phyloP scores from a whole-genome alignment of 2,329 filamentous ascomycete genomes.

The Pseudogymnoascus sp. region DNA sequence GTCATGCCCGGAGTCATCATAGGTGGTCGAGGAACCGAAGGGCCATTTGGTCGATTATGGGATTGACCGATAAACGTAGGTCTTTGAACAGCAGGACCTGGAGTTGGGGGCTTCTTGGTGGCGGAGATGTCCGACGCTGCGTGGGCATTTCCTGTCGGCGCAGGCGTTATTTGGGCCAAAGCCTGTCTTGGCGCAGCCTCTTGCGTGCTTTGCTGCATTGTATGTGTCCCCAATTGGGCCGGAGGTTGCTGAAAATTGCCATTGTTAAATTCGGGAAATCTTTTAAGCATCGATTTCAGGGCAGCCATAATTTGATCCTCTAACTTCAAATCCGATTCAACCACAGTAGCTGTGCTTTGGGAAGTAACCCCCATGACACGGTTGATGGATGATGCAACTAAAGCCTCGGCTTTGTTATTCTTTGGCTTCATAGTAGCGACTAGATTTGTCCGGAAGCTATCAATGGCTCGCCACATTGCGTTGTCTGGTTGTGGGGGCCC shows the following conservation, averaged over 20 bases:
- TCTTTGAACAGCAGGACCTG: conserved; percentile 19
- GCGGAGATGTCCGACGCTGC: conserved; percentile 11
- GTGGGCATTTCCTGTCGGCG: conserved; percentile 8
- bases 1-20: conserved; percentile 22
- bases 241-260: conserved; percentile 12
- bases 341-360: conserved; percentile 16
- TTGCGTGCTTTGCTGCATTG: conserved; percentile 9
- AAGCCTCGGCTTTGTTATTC: conserved; percentile 18
- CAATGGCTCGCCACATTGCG: conserved; percentile 15
- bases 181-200: not conserved
- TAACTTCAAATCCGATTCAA: conserved; percentile 13
- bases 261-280: conserved; percentile 16
- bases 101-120: conserved; percentile 12
- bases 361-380: conserved; percentile 21
- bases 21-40: conserved; percentile 23
- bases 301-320: conserved; percentile 22
- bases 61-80: conserved; percentile 22
- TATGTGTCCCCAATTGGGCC: conserved; percentile 7
- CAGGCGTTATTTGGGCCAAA: not conserved
- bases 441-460: conserved; percentile 22
- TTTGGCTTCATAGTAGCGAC: conserved; percentile 14
- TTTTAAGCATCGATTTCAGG: conserved; percentile 20
- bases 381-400: conserved; percentile 26
- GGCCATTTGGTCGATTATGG: conserved; percentile 16
- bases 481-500: conserved; percentile 1